Percentiles rank a stretch among this genome's conserved stretches.
These are phyloP conservation scores for Xylaria sp. DNA, from an alignment of 2,329 filamentous ascomycete species.

Conservation along the genomic window DNA sequence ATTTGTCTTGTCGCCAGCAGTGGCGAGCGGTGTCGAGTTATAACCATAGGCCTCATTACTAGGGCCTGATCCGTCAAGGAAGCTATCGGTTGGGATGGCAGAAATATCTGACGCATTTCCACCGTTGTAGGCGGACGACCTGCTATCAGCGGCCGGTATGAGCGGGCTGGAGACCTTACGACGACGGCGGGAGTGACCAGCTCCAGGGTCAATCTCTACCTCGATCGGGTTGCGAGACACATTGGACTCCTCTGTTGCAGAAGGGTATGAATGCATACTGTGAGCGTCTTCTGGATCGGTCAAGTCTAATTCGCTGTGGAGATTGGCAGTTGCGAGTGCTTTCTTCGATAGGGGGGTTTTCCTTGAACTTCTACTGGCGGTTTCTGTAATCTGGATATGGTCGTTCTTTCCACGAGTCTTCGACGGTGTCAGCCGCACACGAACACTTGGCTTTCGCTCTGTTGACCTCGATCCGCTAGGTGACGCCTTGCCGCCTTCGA, in stretches of 20 bases:
- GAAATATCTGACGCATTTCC: constrained; percentile 86
- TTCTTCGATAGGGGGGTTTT: constrained; percentile 69
- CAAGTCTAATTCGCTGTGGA: constrained; percentile 67
- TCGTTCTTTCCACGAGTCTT: constrained; percentile 73
- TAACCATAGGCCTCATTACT: constrained; percentile 40
- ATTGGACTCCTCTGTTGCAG: constrained; percentile 82
- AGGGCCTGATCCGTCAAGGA: constrained; percentile 66
- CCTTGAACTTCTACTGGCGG: constrained; percentile 68
- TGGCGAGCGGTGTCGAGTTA: constrained; percentile 54
- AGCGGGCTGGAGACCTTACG: constrained; percentile 71
- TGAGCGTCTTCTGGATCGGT: constrained; percentile 69
- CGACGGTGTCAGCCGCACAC: constrained; percentile 82
- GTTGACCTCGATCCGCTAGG: constrained; percentile 61
- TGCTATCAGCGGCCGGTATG: constrained; percentile 68
- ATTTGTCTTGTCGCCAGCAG: constrained; percentile 56
- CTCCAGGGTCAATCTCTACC: constrained; percentile 80
- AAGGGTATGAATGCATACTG: constrained; percentile 79
- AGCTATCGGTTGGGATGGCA: constrained; percentile 72
- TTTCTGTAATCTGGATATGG: constrained; percentile 88
- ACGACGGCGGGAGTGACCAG: constrained; percentile 63
- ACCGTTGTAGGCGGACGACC: constrained; percentile 68
- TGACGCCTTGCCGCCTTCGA: constrained; percentile 80
- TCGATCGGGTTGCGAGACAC: constrained; percentile 83
- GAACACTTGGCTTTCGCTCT: constrained; percentile 83
- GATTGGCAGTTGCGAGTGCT: constrained; percentile 58